Conservation (phyloP, 768 basidiomycete species). For the Leccinum barrowsii region DNA sequence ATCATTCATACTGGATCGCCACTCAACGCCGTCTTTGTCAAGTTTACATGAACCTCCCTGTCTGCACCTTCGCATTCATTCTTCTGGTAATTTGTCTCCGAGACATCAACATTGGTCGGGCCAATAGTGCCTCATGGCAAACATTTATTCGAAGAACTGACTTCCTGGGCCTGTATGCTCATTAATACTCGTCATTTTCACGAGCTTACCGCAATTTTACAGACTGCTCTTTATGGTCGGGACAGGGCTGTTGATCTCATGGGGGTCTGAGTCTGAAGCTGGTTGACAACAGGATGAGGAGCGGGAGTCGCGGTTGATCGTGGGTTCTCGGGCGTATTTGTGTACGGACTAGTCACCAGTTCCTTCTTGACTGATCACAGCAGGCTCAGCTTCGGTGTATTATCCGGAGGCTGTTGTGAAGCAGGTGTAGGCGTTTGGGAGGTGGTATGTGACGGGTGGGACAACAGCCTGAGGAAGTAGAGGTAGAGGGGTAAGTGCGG, state of each 20-base stretch:
- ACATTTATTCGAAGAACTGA: conserved; percentile 59
- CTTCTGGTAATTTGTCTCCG: conserved; percentile 62
- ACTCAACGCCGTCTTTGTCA: conserved; percentile 15
- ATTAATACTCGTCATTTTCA: conserved; percentile 11
- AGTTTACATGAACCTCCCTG: conserved; percentile 84
- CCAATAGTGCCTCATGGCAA: conserved; percentile 53
- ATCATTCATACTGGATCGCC: conserved; percentile 8
- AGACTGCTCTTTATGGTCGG: conserved; percentile 74
- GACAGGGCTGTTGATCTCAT: conserved; percentile 51
- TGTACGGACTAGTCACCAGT: no score
- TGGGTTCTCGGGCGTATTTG: no score
- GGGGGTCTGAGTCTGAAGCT: no score
- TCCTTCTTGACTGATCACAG: no score
- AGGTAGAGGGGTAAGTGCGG: no score
- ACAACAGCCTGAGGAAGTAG: no score
- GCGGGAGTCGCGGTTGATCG: no score
- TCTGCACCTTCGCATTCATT: conserved; percentile 58
- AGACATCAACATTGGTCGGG: conserved; percentile 43
- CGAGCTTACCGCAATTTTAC: conserved; percentile 19
- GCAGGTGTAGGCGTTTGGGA: no score
- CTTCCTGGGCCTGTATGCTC: conserved; percentile 71
- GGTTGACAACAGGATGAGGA: no score
- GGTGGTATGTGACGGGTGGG: no score
- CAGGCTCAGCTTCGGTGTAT: no score
- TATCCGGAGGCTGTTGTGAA: no score